These are phyloP conservation scores for Clavulina sp. DNA, from an alignment of 768 basidiomycete species.

Conservation along the genomic window DNA sequence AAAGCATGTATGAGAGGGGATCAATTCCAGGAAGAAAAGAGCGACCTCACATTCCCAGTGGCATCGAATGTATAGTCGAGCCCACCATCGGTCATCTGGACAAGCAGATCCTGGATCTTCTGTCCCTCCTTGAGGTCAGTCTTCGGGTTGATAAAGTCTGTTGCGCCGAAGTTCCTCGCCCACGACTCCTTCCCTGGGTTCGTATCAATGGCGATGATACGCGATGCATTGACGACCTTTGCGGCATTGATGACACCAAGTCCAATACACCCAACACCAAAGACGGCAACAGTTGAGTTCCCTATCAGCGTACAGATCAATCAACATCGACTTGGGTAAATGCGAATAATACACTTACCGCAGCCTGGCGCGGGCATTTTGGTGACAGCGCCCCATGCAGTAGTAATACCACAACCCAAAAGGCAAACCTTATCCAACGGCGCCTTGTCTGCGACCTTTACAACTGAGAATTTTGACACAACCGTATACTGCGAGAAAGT, in stretches of 20 bases:
- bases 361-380: constrained; percentile 57
- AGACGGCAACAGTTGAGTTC: constrained; percentile 73
- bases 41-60: constrained; percentile 59
- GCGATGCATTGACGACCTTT: constrained; percentile 55
- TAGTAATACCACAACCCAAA: constrained; percentile 87
- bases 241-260: constrained; percentile 82
- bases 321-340: too few relatives aligned
- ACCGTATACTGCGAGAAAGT: constrained; percentile 99
- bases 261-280: constrained; percentile 93
- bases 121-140: constrained; percentile 51
- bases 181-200: constrained; percentile 74
- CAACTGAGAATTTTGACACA: constrained; percentile 91
- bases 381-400: constrained; percentile 91
- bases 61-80: constrained; percentile 95
- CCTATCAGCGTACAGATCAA: neutral
- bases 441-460: constrained; percentile 68
- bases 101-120: constrained; percentile 73
- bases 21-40: neutral
- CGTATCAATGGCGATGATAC: constrained; percentile 83
- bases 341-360: constrained; percentile 6
- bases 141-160: constrained; percentile 83
- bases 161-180: constrained; percentile 87
- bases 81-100: constrained; percentile 91
- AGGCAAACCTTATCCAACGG: constrained; percentile 95
- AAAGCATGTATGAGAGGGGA: neutral